Evolutionary conservation across 2,329 filamentous ascomycete species (phyloP).

Genomic region (Grosmannia clavigera): DNA sequence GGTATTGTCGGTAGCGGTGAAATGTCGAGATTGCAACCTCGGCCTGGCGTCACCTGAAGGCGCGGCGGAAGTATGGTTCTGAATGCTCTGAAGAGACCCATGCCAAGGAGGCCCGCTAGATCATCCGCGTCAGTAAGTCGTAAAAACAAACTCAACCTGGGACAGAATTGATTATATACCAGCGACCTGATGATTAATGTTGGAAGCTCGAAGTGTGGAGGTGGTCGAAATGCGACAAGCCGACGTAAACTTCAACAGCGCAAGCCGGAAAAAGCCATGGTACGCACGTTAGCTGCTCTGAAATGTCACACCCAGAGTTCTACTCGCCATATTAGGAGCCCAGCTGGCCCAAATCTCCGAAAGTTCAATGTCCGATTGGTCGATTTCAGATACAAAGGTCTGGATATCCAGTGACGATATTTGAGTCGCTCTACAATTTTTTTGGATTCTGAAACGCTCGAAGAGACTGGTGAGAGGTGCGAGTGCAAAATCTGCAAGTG

Average conservation of each 20-base stretch:
- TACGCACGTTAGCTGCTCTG: not conserved
- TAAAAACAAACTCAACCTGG: too few species aligned
- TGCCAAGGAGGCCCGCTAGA: not conserved
- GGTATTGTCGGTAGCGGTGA: too few species aligned
- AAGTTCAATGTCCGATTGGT: not conserved
- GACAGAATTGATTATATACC: too few species aligned
- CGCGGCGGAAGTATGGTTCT: not conserved
- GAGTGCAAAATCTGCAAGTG: not conserved
- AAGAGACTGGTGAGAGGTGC: not conserved
- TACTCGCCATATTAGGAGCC: not conserved
- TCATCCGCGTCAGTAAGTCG: too few species aligned
- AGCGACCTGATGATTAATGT: too few species aligned
- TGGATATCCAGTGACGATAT: not conserved
- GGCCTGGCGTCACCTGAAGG: too few species aligned
- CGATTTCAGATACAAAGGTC: not conserved
- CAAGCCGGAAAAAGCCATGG: not conserved
- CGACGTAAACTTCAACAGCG: not conserved
- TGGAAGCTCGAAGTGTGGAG: too few species aligned
- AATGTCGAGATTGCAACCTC: too few species aligned
- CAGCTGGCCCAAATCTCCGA: not conserved
- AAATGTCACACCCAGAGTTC: not conserved
- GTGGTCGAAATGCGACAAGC: too few species aligned
- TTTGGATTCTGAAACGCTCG: not conserved
- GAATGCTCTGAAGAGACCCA: not conserved
- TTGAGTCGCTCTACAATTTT: not conserved